phyloP scores from a whole-genome alignment of 2,329 filamentous ascomycete genomes.

The Colletotrichum truncatum region DNA sequence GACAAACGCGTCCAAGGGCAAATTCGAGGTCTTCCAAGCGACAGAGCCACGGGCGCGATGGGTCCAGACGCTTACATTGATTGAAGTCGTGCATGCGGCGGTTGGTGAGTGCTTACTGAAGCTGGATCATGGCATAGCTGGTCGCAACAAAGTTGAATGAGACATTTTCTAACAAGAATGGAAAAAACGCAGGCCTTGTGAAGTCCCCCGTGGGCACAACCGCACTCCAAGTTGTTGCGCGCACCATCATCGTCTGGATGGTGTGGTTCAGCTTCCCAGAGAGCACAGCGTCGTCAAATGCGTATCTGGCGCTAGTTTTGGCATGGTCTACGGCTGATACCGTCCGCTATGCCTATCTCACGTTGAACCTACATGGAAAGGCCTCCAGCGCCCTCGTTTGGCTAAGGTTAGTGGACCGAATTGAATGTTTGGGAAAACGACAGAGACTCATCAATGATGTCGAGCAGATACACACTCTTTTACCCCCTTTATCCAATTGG shows the following conservation, averaged over 20 bases:
- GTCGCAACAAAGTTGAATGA: not conserved
- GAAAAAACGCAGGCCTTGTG: constrained; percentile 73
- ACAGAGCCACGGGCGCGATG: constrained; percentile 75
- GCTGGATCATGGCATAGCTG: not conserved
- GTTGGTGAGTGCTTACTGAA: constrained; percentile 70
- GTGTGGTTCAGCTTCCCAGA: constrained; percentile 79
- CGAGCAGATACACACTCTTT: constrained; percentile 81
- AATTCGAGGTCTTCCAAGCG: constrained; percentile 66
- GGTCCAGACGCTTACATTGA: constrained; percentile 83
- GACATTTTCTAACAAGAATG: not conserved
- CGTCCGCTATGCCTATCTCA: constrained; percentile 92
- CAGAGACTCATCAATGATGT: not conserved
- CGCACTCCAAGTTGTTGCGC: constrained; percentile 86
- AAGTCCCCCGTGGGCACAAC: constrained; percentile 87
- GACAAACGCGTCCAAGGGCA: constrained; percentile 58
- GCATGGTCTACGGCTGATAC: constrained; percentile 94
- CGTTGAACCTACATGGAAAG: constrained; percentile 70
- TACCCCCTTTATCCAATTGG: constrained; percentile 92
- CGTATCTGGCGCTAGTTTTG: constrained; percentile 80
- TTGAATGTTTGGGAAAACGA: not conserved
- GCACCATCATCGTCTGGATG: constrained; percentile 89
- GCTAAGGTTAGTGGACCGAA: constrained; percentile 63
- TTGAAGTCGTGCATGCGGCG: constrained; percentile 86
- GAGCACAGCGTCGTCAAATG: constrained; percentile 59
- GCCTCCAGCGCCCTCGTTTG: constrained; percentile 77